Conservation (phyloP, 2,329 filamentous ascomycete species). For the Penicillium sp. region DNA sequence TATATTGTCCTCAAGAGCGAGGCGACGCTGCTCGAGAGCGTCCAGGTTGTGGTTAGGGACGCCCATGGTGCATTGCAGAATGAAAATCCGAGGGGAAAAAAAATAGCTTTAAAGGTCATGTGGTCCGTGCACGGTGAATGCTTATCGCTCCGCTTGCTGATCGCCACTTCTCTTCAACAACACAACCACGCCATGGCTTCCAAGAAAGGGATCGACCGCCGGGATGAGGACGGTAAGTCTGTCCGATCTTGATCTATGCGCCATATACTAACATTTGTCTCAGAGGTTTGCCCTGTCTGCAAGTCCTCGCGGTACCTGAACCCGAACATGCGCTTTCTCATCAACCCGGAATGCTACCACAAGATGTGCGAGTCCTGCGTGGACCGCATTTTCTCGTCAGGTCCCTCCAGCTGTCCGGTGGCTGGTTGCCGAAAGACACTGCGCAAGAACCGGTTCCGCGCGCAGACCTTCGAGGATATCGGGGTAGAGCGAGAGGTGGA, state of each 20-base stretch:
- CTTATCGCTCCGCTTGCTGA: conserved; percentile 8
- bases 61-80: conserved; percentile 25
- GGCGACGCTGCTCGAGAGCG: conserved; percentile 71
- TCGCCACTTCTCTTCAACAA: conserved; percentile 8
- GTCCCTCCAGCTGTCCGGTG: conserved; percentile 88
- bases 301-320: conserved; percentile 96
- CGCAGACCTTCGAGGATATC: conserved; percentile 87
- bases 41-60: conserved; percentile 54
- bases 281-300: conserved; percentile 93
- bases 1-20: conserved; percentile 73
- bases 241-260: background rate
- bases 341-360: conserved; percentile 99
- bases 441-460: conserved; percentile 77
- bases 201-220: conserved; percentile 33
- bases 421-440: conserved; percentile 84
- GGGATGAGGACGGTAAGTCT: conserved; percentile 44
- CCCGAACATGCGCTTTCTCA: conserved; percentile 87
- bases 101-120: conserved; percentile 15
- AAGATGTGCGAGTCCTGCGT: conserved; percentile 98
- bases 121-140: conserved; percentile 25
- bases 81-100: background rate
- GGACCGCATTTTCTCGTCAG: conserved; percentile 86
- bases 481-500: conserved; percentile 90
- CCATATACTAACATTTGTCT: conserved; percentile 9
- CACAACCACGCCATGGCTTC: conserved; percentile 20